Percentiles rank a stretch among this genome's conserved stretches.
Evolutionary conservation across 768 basidiomycete genomes (phyloP).

Genomic region (Zangia roseola): DNA sequence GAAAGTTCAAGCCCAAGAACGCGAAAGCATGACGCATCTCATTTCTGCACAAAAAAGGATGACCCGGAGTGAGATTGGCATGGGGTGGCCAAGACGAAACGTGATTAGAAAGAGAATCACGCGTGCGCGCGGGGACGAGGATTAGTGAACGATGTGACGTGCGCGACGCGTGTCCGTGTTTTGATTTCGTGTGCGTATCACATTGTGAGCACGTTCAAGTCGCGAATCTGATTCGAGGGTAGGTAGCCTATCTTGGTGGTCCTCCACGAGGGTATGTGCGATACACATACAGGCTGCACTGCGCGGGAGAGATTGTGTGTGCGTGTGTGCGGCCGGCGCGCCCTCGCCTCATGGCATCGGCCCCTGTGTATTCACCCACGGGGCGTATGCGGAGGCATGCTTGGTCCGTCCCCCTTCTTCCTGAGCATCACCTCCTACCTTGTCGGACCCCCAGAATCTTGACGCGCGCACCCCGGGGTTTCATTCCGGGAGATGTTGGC

Average conservation of each 20-base stretch:
- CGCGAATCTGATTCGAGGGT: slow-evolving; percentile 26
- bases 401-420: too few species aligned
- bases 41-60: slow-evolving; percentile 8
- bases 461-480: not conserved
- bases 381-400: not conserved
- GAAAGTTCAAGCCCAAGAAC: slow-evolving; percentile 5
- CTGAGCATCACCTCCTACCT: not conserved
- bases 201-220: slow-evolving; percentile 17
- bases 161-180: slow-evolving; percentile 11
- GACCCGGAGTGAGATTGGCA: slow-evolving; percentile 15
- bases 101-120: not conserved
- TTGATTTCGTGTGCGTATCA: not conserved
- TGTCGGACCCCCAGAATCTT: slow-evolving; percentile 3
- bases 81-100: not conserved
- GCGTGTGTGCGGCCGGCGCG: slow-evolving; percentile 8
- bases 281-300: too few species aligned
- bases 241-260: slow-evolving; percentile 20
- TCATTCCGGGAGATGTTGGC: not conserved
- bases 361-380: slow-evolving; percentile 4
- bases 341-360: slow-evolving; percentile 20
- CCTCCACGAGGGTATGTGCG: not conserved
- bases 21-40: slow-evolving; percentile 23
- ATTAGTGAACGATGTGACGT: slow-evolving; percentile 11
- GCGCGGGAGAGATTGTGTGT: not conserved
- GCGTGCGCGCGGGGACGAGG: not conserved